These are phyloP conservation scores for Manihot esculenta DNA, from an alignment of 441 rosid species.

Conservation along the genomic window DNA sequence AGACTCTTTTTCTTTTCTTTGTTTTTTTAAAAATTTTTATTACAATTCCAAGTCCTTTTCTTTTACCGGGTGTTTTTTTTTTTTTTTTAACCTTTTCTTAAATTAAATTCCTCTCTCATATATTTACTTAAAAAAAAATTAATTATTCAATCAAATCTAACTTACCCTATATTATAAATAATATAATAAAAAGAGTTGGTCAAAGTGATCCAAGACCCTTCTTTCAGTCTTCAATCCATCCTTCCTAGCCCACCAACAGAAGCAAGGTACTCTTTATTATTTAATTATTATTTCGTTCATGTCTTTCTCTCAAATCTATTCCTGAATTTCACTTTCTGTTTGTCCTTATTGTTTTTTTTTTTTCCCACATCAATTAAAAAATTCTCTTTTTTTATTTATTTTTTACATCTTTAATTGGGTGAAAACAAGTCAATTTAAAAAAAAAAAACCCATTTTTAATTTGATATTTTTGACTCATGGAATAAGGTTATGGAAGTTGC, in stretches of 20 bases:
- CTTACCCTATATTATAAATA: no score
- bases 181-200: not conserved
- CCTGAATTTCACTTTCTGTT: not conserved
- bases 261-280: not conserved
- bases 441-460: no score
- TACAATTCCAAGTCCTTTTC: not conserved
- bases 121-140: not conserved
- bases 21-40: no score
- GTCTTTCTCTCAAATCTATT: not conserved
- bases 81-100: not conserved
- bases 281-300: not conserved
- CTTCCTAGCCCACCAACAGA: no score
- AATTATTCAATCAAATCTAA: no score
- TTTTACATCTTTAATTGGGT: not conserved
- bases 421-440: not conserved
- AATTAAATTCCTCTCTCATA: not conserved
- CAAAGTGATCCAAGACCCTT: not conserved
- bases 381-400: not conserved
- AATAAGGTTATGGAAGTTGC: not conserved
- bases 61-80: not conserved
- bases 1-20: no score
- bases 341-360: not conserved
- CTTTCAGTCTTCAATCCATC: not conserved
- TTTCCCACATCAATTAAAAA: not conserved
- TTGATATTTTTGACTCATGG: conserved; percentile 3